Conservation (phyloP, 1,284 basidiomycete genomes). For the Kwoniella shivajii region DNA sequence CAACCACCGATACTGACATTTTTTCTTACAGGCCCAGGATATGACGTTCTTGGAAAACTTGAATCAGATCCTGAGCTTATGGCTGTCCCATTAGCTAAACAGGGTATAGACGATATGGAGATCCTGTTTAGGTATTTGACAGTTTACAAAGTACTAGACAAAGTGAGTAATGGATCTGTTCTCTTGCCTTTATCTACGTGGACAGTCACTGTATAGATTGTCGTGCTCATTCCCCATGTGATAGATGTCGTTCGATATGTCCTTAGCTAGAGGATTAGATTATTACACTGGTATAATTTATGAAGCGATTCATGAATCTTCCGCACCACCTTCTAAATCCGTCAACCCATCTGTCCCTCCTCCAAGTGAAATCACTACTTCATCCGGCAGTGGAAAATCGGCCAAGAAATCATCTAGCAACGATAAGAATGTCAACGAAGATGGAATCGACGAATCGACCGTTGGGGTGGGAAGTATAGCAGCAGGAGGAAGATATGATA, state of each 20-base stretch:
- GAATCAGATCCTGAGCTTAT: slow-evolving; percentile 67
- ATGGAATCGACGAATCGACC: slow-evolving; percentile 87
- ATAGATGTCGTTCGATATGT: slow-evolving; percentile 95
- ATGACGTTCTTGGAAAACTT: slow-evolving; percentile 76
- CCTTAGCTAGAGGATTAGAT: slow-evolving; percentile 92
- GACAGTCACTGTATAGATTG: neutral
- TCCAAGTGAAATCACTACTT: slow-evolving; percentile 40
- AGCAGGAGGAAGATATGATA: slow-evolving; percentile 95
- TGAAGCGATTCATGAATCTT: slow-evolving; percentile 91
- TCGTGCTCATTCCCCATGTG: neutral
- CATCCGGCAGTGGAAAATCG: slow-evolving; percentile 36
- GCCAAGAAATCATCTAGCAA: slow-evolving; percentile 41
- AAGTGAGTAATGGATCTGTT: slow-evolving; percentile 56
- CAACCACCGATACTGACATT: slow-evolving; percentile 1
- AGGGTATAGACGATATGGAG: slow-evolving; percentile 88
- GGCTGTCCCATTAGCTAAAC: slow-evolving; percentile 73
- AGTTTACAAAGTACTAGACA: slow-evolving; percentile 78
- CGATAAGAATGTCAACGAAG: slow-evolving; percentile 60
- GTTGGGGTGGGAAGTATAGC: slow-evolving; percentile 98
- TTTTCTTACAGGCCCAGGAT: slow-evolving; percentile 56
- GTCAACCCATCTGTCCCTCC: slow-evolving; percentile 59
- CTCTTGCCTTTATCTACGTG: no score
- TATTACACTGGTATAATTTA: slow-evolving; percentile 99
- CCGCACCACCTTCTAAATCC: slow-evolving; percentile 81
- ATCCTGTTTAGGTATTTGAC: slow-evolving; percentile 81